Conservation (phyloP, 768 basidiomycete genomes). For the Mycena venus region DNA sequence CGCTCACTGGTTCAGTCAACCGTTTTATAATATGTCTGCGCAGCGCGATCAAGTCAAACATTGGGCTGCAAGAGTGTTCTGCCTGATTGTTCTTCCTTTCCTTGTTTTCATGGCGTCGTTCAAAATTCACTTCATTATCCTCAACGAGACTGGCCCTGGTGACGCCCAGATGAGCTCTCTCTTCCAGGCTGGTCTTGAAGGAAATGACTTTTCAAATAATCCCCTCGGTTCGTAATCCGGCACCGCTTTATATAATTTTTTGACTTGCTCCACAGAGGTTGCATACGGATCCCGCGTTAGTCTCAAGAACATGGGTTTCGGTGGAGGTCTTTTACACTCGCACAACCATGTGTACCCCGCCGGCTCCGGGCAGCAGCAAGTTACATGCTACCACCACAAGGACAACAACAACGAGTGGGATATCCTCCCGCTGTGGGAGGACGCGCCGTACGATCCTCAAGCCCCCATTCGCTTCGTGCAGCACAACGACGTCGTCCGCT, state of each 20-base stretch:
- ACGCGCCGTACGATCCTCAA: conserved; percentile 72
- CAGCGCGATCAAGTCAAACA: conserved; percentile 93
- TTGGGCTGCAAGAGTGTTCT: conserved; percentile 88
- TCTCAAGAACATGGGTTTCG: conserved; percentile 97
- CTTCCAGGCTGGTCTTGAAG: conserved; percentile 95
- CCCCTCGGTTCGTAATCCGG: conserved; percentile 74
- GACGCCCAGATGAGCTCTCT: conserved; percentile 99
- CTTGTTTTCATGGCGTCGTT: conserved; percentile 94
- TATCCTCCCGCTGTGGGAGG: conserved; percentile 86
- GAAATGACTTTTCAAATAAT: conserved; percentile 94
- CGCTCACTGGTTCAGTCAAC: background rate
- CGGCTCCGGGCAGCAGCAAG: conserved; percentile 94
- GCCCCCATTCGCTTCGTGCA: conserved; percentile 78
- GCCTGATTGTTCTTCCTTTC: conserved; percentile 91
- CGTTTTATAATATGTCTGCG: conserved; percentile 11
- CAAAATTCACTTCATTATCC: conserved; percentile 95
- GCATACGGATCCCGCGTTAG: conserved; percentile 93
- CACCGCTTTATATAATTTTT: background rate
- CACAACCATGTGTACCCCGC: conserved; percentile 94
- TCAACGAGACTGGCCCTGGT: conserved; percentile 95
- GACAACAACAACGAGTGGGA: conserved; percentile 96
- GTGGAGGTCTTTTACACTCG: conserved; percentile 96
- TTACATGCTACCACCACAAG: conserved; percentile 99
- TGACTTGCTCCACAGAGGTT: conserved; percentile 65
- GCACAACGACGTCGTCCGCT: conserved; percentile 83